Evolutionary conservation across 192 early-diverging fungal genomes (phyloP).

Genomic region (Coemansia sp.): DNA sequence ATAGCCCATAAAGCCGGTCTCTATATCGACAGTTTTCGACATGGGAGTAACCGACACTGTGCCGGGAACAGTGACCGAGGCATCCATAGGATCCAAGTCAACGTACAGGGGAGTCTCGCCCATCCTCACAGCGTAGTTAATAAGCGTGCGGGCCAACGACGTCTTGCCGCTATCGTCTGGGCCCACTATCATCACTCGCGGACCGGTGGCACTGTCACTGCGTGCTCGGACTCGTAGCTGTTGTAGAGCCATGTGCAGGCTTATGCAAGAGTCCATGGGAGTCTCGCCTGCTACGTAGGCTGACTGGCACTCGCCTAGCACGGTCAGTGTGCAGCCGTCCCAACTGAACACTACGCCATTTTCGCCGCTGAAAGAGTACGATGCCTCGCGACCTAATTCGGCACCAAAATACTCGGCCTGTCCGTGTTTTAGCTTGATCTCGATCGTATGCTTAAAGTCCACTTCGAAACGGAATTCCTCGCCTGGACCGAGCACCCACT

Average conservation of each 20-base stretch:
- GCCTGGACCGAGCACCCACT: constrained; percentile 73
- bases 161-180: constrained; percentile 95
- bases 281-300: constrained; percentile 96
- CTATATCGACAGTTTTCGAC: constrained; percentile 78
- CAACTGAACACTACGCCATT: constrained; percentile 93
- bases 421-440: constrained; percentile 68
- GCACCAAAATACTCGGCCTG: constrained; percentile 94
- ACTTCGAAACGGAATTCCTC: constrained; percentile 95
- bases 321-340: constrained; percentile 79
- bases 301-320: constrained; percentile 67
- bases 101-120: constrained; percentile 79
- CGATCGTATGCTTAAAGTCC: constrained; percentile 63
- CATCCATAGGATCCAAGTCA: constrained; percentile 81
- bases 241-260: constrained; percentile 87
- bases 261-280: constrained; percentile 89
- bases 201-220: constrained; percentile 24
- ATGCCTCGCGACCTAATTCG: constrained; percentile 80
- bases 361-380: constrained; percentile 80
- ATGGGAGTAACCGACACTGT: constrained; percentile 80
- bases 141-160: constrained; percentile 77
- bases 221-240: constrained; percentile 61
- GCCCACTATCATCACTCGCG: constrained; percentile 84
- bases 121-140: constrained; percentile 86
- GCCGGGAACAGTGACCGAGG: constrained; percentile 82
- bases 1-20: constrained; percentile 69